These are phyloP conservation scores for Pseudonitzschia multiseries DNA, from an alignment of 108 stramenopile species.

Conservation along the genomic window DNA sequence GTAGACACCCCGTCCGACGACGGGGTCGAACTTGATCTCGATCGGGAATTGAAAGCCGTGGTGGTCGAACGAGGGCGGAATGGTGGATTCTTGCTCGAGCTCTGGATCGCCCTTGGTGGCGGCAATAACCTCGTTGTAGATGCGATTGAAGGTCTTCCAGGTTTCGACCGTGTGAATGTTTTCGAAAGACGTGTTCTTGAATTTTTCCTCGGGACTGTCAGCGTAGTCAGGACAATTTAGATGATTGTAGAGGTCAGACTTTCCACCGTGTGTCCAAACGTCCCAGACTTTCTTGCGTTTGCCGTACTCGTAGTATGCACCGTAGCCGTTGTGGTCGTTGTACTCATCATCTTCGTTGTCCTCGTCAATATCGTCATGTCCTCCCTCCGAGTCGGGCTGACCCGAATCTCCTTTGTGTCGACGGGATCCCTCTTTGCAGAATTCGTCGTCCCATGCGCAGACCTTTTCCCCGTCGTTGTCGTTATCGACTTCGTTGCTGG, in stretches of 20 bases:
- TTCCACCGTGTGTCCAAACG: not conserved
- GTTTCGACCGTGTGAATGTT: slow-evolving; percentile 16
- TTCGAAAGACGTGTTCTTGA: not conserved
- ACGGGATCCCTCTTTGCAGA: not conserved
- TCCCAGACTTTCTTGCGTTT: not conserved
- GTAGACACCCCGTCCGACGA: slow-evolving; percentile 16
- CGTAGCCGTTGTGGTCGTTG: not conserved
- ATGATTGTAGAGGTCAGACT: not conserved
- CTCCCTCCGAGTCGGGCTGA: not conserved
- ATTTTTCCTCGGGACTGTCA: not conserved
- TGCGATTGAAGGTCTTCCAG: slow-evolving; percentile 18
- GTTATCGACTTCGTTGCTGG: too few species aligned
- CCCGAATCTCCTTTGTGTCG: not conserved
- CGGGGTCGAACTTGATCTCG: not conserved
- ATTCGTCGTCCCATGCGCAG: slow-evolving; percentile 1
- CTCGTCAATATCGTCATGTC: not conserved
- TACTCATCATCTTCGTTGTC: not conserved
- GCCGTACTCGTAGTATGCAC: not conserved
- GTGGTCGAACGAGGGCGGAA: slow-evolving; percentile 3
- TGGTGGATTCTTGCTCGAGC: not conserved
- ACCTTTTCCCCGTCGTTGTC: not conserved
- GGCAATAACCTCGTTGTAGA: not conserved
- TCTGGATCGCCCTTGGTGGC: not conserved
- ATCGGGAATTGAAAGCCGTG: slow-evolving; percentile 20
- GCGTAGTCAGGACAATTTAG: not conserved